Percentiles rank a stretch among this genome's conserved stretches.
phyloP scores from a whole-genome alignment of 257 asterid species.

The Leptodermis oblonga region DNA sequence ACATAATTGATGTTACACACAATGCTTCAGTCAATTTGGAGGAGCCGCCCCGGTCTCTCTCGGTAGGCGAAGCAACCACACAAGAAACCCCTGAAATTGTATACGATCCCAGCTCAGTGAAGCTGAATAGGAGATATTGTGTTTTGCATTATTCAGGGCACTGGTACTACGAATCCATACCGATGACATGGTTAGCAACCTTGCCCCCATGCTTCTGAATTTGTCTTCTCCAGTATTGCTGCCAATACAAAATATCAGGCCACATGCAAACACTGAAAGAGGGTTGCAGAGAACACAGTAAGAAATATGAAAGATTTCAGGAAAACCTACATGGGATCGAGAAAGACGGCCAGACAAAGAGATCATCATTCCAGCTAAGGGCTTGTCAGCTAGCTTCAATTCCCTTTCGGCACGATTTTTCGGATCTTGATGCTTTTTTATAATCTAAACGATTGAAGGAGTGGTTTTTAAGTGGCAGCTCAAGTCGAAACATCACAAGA shows the following conservation, averaged over 20 bases:
- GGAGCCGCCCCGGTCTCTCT: conserved; percentile 79
- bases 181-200: conserved; percentile 62
- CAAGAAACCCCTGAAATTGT: conserved; percentile 56
- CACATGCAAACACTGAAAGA: background rate
- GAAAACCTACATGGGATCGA: conserved; percentile 49
- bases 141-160: background rate
- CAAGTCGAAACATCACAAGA: background rate
- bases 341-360: conserved; percentile 71
- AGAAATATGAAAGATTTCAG: background rate
- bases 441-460: conserved; percentile 31
- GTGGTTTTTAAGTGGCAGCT: background rate
- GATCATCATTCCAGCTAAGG: conserved; percentile 60
- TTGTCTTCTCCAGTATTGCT: conserved; percentile 82
- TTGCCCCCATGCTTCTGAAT: conserved; percentile 78
- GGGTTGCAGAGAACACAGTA: background rate
- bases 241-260: background rate
- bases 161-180: conserved; percentile 24
- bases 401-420: conserved; percentile 27
- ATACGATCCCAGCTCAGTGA: background rate
- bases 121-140: background rate
- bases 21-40: conserved; percentile 70
- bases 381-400: conserved; percentile 31
- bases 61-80: conserved; percentile 63
- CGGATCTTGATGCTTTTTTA: conserved; percentile 42
- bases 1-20: conserved; percentile 31